Conservation (phyloP, 1,139 yeast genomes). For the Pichia kudriavzevii region DNA sequence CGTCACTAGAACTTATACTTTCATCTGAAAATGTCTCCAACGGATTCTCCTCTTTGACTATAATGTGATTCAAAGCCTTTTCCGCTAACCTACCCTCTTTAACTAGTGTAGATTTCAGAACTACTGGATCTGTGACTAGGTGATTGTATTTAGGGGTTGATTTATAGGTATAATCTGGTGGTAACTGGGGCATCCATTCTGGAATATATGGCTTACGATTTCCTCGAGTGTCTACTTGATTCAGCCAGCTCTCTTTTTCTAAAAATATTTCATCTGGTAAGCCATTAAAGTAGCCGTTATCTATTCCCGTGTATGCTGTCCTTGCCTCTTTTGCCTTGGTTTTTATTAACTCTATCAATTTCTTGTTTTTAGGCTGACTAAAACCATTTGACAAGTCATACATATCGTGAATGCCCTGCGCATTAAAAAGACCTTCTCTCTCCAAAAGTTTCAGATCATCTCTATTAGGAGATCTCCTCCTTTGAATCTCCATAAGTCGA, state of each 20-base stretch:
- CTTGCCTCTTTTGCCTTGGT: conserved; percentile 3
- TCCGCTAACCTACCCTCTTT: conserved; percentile 79
- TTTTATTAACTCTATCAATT: conserved; percentile 4
- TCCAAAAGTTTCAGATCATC: conserved; percentile 50
- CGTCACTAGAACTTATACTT: conserved; percentile 13
- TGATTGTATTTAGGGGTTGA: conserved; percentile 62
- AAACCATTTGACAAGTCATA: conserved; percentile 19
- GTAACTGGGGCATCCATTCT: conserved; percentile 72
- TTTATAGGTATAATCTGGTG: conserved; percentile 88
- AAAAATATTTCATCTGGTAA: conserved; percentile 39
- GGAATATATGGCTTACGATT: conserved; percentile 52
- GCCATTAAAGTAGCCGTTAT: conserved; percentile 21
- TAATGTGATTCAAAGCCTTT: conserved; percentile 57
- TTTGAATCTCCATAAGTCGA: conserved; percentile 55
- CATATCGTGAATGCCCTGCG: conserved; percentile 41
- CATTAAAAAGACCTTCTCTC: conserved; percentile 37
- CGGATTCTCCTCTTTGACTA: conserved; percentile 21
- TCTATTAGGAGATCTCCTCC: conserved; percentile 54
- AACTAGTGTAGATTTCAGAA: conserved; percentile 61
- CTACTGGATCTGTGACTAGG: conserved; percentile 63
- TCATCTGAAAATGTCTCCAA: conserved; percentile 9
- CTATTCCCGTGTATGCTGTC: conserved; percentile 18
- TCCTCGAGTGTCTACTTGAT: conserved; percentile 11
- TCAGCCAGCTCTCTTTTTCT: conserved; percentile 32
- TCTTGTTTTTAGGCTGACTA: not conserved